Base-by-base conservation (phyloP, 2,329 filamentous ascomycete species). In the Niveomyces coronatus region DNA sequence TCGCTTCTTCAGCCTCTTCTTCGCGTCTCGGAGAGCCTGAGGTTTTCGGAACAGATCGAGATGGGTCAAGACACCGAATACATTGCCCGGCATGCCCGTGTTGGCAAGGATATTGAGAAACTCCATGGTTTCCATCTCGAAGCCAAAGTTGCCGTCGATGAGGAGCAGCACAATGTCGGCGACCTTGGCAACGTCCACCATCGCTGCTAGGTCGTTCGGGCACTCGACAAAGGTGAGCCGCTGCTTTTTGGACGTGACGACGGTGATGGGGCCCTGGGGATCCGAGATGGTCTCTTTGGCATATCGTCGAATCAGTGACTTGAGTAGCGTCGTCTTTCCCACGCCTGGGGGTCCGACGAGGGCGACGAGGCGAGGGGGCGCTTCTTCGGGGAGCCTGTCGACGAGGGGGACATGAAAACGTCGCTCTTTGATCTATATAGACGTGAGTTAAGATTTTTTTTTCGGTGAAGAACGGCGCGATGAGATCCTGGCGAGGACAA, bases 41-140 rank as follows among this genome's bases (percentile, higher is more conserved):
- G 91, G 89, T 54, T 95, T 96, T 54, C 81, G 77, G 68, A 98
- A 98, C 11, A 98, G 68, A 56, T 98, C 91, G 44, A 98, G 70
- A 67, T 98, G 93, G 13, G 91, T 96, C 31, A 98, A 72, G 41
- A 98, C 88, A 37, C 91, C 91, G 56, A 98, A 96, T 26, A 98
- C 88, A 52, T 98, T 98, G 47, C 91, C 89, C 0, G 93, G 91
- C 89, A 98, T 96, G 59, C 91, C 91, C 20, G 85, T 94, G 3
- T 86, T 78, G n/a, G 85, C 82, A 35, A 98, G 68, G 14, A 95
- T 80, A 51, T 95, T 96, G 54, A 98, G 67, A 45, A 98, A 98
- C 62, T 98, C 91, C 91, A 98, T 98, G 0, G 91, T 98, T 70
- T 98, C 91, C 91, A 98, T 98, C 64, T 98, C 91, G 55, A 98